Conservation (phyloP, 108 stramenopile species). For the Skeletonema menzelii region DNA sequence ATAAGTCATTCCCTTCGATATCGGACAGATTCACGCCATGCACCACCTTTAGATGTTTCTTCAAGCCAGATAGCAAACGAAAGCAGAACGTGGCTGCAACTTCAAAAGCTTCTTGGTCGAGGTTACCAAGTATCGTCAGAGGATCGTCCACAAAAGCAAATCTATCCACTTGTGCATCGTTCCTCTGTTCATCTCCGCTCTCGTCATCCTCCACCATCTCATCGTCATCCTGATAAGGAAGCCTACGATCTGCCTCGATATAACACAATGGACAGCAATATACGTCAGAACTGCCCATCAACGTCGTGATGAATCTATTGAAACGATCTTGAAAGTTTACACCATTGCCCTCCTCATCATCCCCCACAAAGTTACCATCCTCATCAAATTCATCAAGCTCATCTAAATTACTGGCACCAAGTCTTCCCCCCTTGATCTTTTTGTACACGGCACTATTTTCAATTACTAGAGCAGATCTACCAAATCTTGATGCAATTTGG, state of each 20-base stretch:
- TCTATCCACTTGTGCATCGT: slow-evolving; percentile 26
- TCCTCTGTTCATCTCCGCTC: slow-evolving; percentile 18
- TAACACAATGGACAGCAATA: slow-evolving; percentile 85
- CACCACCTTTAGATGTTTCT: slow-evolving; percentile 64
- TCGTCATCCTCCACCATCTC: slow-evolving; percentile 40
- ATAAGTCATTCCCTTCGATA: slow-evolving; percentile 73
- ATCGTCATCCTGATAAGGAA: slow-evolving; percentile 20
- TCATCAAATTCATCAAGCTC: slow-evolving; percentile 45
- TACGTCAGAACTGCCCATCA: slow-evolving; percentile 72
- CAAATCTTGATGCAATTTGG: slow-evolving; percentile 82
- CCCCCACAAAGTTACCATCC: slow-evolving; percentile 36
- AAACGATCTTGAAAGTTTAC: slow-evolving; percentile 51
- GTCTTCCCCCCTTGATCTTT: slow-evolving; percentile 20
- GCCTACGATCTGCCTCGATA: slow-evolving; percentile 52
- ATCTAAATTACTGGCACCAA: background rate
- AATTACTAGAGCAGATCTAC: slow-evolving; percentile 62
- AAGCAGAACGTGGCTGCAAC: slow-evolving; percentile 73
- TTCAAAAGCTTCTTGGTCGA: slow-evolving; percentile 63
- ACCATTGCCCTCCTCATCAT: background rate
- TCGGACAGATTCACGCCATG: slow-evolving; percentile 58
- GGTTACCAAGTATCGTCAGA: slow-evolving; percentile 60
- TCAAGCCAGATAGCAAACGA: slow-evolving; percentile 51
- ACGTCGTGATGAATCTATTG: slow-evolving; percentile 50
- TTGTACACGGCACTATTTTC: slow-evolving; percentile 63
- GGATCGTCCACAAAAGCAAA: slow-evolving; percentile 64